Conservation (phyloP, 306 rosid genomes). For the Castanospermum australe region DNA sequence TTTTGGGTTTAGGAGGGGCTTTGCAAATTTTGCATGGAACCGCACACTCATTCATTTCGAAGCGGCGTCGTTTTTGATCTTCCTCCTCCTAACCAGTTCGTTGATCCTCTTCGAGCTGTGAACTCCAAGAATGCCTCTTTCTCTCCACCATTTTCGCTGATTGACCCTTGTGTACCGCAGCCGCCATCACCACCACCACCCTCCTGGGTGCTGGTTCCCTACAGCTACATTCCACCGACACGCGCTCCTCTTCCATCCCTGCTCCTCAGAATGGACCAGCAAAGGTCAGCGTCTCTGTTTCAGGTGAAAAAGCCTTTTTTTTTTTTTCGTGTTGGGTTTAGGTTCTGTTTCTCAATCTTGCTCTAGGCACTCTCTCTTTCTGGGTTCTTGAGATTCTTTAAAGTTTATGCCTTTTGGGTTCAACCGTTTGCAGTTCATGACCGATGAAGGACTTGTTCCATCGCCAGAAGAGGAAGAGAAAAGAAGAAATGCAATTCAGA, state of each 20-base stretch:
- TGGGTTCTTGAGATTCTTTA: neutral
- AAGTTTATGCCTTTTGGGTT: slow-evolving; percentile 20
- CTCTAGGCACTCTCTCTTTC: too few species aligned
- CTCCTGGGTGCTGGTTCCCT: slow-evolving; percentile 11
- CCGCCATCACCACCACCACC: slow-evolving; percentile 7
- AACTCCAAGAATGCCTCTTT: neutral
- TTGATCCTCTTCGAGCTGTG: too few species aligned
- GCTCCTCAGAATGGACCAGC: slow-evolving; percentile 23
- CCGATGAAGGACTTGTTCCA: slow-evolving; percentile 43
- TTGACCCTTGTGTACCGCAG: slow-evolving; percentile 16
- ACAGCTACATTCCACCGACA: too few species aligned
- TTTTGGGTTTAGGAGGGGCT: slow-evolving; percentile 37
- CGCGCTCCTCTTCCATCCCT: slow-evolving; percentile 1
- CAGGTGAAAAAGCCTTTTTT: slow-evolving; percentile 31
- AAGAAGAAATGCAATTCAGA: slow-evolving; percentile 29
- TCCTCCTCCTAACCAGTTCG: too few species aligned
- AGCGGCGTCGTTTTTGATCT: slow-evolving; percentile 28
- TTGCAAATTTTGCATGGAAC: slow-evolving; percentile 33
- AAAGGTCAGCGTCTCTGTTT: slow-evolving; percentile 37
- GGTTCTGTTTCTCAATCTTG: too few species aligned
- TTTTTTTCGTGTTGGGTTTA: neutral
- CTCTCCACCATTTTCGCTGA: slow-evolving; percentile 1
- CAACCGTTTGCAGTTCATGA: slow-evolving; percentile 24
- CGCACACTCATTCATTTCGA: neutral
- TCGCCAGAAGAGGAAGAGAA: slow-evolving; percentile 35